Percentiles rank a stretch among this genome's conserved stretches.
These are phyloP conservation scores for Cichorium intybus DNA, from an alignment of 140 eudicot species.

Conservation along the genomic window DNA sequence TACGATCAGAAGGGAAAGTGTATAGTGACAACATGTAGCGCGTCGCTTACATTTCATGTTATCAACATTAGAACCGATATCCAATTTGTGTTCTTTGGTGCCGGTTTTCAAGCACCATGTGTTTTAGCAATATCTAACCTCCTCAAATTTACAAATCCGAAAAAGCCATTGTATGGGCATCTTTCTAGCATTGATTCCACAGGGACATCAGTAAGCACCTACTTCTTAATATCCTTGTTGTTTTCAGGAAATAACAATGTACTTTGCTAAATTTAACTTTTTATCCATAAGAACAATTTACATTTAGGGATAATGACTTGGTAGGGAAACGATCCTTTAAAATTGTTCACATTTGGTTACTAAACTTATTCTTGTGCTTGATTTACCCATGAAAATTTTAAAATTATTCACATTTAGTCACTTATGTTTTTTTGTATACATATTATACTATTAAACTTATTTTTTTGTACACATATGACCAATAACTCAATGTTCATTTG, in stretches of 20 bases:
- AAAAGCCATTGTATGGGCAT: constrained; percentile 70
- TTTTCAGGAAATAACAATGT: neutral
- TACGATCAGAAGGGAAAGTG: constrained; percentile 39
- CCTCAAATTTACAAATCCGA: constrained; percentile 53
- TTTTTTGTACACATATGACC: too few relatives aligned
- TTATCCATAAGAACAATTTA: neutral
- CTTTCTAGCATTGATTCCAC: constrained; percentile 68
- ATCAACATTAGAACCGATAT: constrained; percentile 78
- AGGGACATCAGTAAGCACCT: constrained; percentile 54
- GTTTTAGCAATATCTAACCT: constrained; percentile 45
- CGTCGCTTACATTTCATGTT: constrained; percentile 67
- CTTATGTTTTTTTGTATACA: too few relatives aligned
- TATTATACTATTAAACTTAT: too few relatives aligned
- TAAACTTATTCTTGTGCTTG: too few relatives aligned
- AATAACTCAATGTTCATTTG: too few relatives aligned
- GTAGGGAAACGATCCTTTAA: too few relatives aligned
- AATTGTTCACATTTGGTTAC: too few relatives aligned
- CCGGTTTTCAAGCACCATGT: constrained; percentile 78
- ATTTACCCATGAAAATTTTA: too few relatives aligned
- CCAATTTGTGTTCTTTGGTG: constrained; percentile 67
- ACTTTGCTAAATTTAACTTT: neutral
- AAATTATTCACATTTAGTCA: too few relatives aligned
- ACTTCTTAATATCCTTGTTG: neutral
- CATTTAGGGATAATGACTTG: too few relatives aligned
- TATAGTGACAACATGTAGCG: constrained; percentile 59